Evolutionary conservation across 2,329 filamentous ascomycete genomes (phyloP), one percentile per base, ranked within the genome.

Genomic region (Bipolaris victoriae): DNA sequence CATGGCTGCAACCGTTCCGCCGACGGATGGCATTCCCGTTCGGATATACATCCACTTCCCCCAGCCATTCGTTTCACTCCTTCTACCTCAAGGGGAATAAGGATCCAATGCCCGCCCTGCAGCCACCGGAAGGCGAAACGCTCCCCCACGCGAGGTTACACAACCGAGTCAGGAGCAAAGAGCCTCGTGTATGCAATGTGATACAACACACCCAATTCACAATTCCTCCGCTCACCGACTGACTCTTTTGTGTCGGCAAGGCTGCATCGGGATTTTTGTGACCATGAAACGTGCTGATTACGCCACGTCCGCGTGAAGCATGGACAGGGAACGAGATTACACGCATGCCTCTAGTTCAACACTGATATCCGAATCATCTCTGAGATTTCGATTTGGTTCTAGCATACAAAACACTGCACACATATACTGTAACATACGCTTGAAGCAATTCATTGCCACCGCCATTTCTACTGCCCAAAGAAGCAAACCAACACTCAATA

Each of bases 121-220:
- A 40, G 18, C 22, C 48, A 46, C 5, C 26, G 50, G 50, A 45
- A 54, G 44, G 50, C 16, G 18, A 26, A 35, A 15, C 5, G 13
- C 26, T 22, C 37, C 33, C 13, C 50, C 33, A 49, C n/a, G 45
- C 39, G n/a, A 37, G 35, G 13, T 3, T 40, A 24, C 31, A 40
- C 44, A 39, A 24, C 16, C 6, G 3, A 16, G 22, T 18, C 11
- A 16, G 6, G 7, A 33, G 5, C 3, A 1, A n/a, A 10, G 9
- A 7, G 6, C 18, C 55, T 48, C 49, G 50, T 57, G 44, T 54
- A 36, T 7, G 45, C 50, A 36, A 33, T 29, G 45, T 47, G 22
- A 16, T 9, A 20, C 7, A n/a, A 24, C 1, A 10, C n/a, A 18
- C 26, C 40, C 35, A 15, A 11, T 31, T 29, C 36, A 40, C 31